Evolutionary conservation across 768 basidiomycete species (phyloP), one percentile per base, ranked within the genome.

Genomic region (Clavulina sp.): DNA sequence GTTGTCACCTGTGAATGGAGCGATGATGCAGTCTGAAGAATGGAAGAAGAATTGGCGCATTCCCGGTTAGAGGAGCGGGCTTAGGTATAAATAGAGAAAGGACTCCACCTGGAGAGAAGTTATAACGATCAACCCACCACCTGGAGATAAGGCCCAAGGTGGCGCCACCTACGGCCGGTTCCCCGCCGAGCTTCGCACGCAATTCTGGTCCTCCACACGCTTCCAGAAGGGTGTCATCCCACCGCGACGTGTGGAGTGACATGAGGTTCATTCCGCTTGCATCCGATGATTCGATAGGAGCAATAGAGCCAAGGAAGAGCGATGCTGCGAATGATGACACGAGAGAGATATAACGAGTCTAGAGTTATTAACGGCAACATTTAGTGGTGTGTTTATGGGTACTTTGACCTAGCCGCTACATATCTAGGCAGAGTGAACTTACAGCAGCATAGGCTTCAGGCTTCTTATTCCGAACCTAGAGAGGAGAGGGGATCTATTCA

Each of bases 261-360:
- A 84, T 88, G 28, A 89, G 66, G 61, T 89, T 89, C 84, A 86
- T 89, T 0, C 88, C 88, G 60, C 83, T 86, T 2, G 84, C 85
- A 63, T 91, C 88, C 24, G 80, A 78, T n/a, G 81, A 76, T 58
- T 92, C 88, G 49, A 87, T 80, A 0, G 84, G 82, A 6, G 81
- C 81, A 56, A 88, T 73, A 47, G 66, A 65, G 3, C 84, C 83
- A 46, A 87, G 69, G 61, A 91, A 80, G n/a, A 93, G 63, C 0
- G 86, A 87, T 3, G 84, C 73, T 53, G 88, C 68, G 67, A 85
- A 88, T 18, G 82, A 85, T 9, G 83, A 85, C 5, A 89, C 80
- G 30, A 92, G 71, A 5, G 82, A 84, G 38, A 93, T 78, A 33
- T 76, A 72, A 21, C 71, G 66, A 18, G 85, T 85, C n/a, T n/a